Evolutionary conservation across 257 asterid species (phyloP).

Genomic region (Nemophila menziesii): DNA sequence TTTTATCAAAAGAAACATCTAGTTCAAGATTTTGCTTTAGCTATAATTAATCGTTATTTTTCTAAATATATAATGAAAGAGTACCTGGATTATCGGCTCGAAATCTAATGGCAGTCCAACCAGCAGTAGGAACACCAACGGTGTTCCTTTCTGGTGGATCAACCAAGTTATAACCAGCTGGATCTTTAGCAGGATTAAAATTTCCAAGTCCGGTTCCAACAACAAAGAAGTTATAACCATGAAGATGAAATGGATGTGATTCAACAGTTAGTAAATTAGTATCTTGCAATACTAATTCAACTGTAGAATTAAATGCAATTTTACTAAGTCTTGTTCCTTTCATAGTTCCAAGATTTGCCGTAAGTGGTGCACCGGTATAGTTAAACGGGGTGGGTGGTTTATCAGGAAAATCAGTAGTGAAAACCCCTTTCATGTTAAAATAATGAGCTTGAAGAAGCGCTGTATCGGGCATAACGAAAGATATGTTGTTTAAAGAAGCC

Average conservation of each 20-base stretch:
- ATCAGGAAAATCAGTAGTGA: conserved; percentile 29
- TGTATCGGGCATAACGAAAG: conserved; percentile 34
- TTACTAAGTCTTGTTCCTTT: conserved; percentile 31
- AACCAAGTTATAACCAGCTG: conserved; percentile 29
- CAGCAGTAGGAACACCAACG: conserved; percentile 45
- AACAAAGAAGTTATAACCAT: conserved; percentile 41
- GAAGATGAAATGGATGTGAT: conserved; percentile 49
- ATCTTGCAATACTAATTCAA: conserved; percentile 37
- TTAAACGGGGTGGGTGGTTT: conserved; percentile 32
- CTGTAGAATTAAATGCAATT: conserved; percentile 30
- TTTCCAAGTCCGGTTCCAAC: conserved; percentile 38
- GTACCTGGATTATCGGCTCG: conserved; percentile 51
- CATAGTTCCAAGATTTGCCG: conserved; percentile 29
- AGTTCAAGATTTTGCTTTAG: too few relatives aligned
- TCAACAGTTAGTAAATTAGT: conserved; percentile 34
- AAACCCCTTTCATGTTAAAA: conserved; percentile 22
- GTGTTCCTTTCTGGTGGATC: conserved; percentile 49
- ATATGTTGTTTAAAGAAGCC: conserved; percentile 42
- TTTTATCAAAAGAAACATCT: not conserved
- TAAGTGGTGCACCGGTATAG: conserved; percentile 35
- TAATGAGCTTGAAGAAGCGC: conserved; percentile 45
- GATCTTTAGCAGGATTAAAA: conserved; percentile 30
- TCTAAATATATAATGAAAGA: not conserved
- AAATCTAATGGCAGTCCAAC: conserved; percentile 46
- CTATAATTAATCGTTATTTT: too few relatives aligned